Conservation (phyloP, 2,329 filamentous ascomycete genomes). For the Beauveria pseudobassiana region DNA sequence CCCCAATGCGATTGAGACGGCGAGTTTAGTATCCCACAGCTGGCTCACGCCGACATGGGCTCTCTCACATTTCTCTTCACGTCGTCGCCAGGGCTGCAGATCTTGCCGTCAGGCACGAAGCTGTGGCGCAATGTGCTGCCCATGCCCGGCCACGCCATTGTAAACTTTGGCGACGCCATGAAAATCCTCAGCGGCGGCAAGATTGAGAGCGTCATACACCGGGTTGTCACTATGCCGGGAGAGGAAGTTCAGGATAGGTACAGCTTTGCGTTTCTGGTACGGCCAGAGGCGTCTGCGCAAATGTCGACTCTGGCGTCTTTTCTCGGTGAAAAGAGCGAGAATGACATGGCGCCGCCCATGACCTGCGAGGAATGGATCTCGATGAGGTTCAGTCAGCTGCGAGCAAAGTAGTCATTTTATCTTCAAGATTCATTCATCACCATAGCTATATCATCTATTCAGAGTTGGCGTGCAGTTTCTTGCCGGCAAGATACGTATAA, state of each 20-base stretch:
- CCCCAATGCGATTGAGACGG: neutral
- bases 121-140: neutral
- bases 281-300: neutral
- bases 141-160: neutral
- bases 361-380: constrained; percentile 4
- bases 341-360: neutral
- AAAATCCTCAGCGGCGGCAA: constrained; percentile 2
- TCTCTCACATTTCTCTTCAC: constrained; percentile 5
- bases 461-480: neutral
- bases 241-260: neutral
- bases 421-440: neutral
- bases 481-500: neutral
- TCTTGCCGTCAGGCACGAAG: neutral
- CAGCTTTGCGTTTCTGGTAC: constrained; percentile 1
- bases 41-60: constrained; percentile 3
- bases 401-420: neutral
- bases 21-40: neutral
- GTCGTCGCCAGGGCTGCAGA: neutral
- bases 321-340: neutral
- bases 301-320: neutral
- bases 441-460: neutral
- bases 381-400: neutral
- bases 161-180: constrained; percentile 1
- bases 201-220: constrained; percentile 1
- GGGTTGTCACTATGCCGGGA: neutral